Base-by-base conservation (phyloP, 2,329 filamentous ascomycete species). In the Delphinella strobiligena region DNA sequence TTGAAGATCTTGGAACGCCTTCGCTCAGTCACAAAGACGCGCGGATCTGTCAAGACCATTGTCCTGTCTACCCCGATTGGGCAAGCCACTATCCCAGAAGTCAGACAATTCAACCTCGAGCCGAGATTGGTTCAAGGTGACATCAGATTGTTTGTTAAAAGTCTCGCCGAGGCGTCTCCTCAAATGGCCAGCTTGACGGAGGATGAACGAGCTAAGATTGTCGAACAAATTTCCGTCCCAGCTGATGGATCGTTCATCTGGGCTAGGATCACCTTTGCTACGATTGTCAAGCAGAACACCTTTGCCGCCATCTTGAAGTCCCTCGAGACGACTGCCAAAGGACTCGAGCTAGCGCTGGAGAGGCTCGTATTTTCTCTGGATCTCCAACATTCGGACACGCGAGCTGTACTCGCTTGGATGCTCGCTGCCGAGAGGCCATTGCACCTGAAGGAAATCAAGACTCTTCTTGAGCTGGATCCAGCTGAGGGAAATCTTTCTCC, bases 401-500 rank as follows among this genome's bases (percentile, higher is more conserved):
- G 22, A 27, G 7, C 22, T 27, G 7, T 27, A 12, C 22, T 27
- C 7, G 22, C 22, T 27, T 27, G 22, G 22, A 7, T 27, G 22
- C 22, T 27, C 22, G 22, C 22, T 27, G 22, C 22, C 7, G 7
- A 27, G 22, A 7, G 22, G 7, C 22, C 22, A 12, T 12, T 27
- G 7, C 22, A 27, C 3, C 68, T 98, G 19, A 77, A 86, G 45
- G 98, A 91, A 91, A 87, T 96, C 47, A 86, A 94, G 48, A 82
- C 82, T 44, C 94, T 98, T 57, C 81, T 98, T 49, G 87, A 95
- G 47, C 95, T 98, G 34, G 94, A 87, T 51, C 89, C 91, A 0
- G 91, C 94, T 56, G 89, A 96, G 53, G 93, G 22, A 7, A 7
- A 27, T 7, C 22, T 7, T 27, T 7, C 22, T 27, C 22, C 22